phyloP scores from a whole-genome alignment of 1,139 yeast species.

The Sugiyamaella sp. region DNA sequence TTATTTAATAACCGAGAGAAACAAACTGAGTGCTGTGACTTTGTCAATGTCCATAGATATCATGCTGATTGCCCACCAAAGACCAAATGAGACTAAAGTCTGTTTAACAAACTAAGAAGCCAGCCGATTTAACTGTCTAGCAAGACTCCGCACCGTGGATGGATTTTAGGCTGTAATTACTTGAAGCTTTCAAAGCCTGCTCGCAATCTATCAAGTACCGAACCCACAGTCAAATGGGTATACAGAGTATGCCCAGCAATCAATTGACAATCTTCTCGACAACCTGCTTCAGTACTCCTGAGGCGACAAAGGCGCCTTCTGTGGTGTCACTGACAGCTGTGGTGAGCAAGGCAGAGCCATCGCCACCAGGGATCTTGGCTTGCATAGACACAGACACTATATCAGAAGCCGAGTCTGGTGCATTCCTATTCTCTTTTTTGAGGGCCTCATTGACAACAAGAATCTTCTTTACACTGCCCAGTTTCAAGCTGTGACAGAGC shows the following conservation, averaged over 20 bases:
- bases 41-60: too few species aligned
- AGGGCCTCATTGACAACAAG: constrained; percentile 25
- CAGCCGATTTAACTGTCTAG: too few species aligned
- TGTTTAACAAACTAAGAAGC: too few species aligned
- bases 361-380: constrained; percentile 25
- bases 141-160: too few species aligned
- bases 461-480: constrained; percentile 37
- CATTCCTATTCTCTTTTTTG: not conserved
- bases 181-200: too few species aligned
- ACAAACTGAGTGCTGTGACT: too few species aligned
- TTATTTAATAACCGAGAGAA: constrained; percentile 6
- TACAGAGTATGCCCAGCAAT: not conserved
- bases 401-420: constrained; percentile 12
- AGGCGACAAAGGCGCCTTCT: constrained; percentile 20
- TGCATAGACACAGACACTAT: constrained; percentile 26
- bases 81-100: too few species aligned
- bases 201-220: too few species aligned
- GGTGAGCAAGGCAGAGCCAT: constrained; percentile 23
- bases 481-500: constrained; percentile 36
- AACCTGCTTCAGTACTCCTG: constrained; percentile 19
- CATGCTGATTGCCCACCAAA: too few species aligned
- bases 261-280: constrained; percentile 11
- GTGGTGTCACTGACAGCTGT: constrained; percentile 15
- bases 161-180: too few species aligned
- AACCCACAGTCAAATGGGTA: not conserved